Percentiles rank a stretch among this genome's conserved stretches.
phyloP scores from a whole-genome alignment of 805 yeast species.

The Debaryomyces castellii region DNA sequence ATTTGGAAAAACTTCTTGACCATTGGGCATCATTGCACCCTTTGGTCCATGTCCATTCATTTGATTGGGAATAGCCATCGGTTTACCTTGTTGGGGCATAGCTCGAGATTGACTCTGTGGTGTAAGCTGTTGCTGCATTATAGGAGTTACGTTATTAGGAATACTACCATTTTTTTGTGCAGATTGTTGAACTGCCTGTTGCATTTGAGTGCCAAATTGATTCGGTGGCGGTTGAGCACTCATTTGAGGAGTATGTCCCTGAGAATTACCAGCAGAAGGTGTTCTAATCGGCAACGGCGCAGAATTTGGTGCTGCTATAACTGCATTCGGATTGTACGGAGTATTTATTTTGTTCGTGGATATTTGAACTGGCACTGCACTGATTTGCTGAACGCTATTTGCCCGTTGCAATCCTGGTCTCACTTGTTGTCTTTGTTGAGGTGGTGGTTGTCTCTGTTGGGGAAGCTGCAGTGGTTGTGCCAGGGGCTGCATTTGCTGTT shows the following conservation, averaged over 20 bases:
- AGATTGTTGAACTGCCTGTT: constrained; percentile 12
- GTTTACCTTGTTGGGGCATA: neutral
- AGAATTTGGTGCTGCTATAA: constrained; percentile 19
- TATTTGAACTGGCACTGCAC: constrained; percentile 5
- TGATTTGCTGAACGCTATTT: constrained; percentile 20
- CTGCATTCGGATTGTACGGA: constrained; percentile 11
- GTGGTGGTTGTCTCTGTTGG: constrained; percentile 9
- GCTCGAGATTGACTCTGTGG: constrained; percentile 18
- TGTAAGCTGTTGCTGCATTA: constrained; percentile 24
- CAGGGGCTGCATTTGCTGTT: constrained; percentile 6
- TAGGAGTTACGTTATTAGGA: constrained; percentile 17
- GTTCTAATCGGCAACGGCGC: constrained; percentile 18
- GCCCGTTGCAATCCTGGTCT: constrained; percentile 22
- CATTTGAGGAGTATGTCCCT: constrained; percentile 32
- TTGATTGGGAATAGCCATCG: constrained; percentile 2
- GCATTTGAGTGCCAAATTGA: constrained; percentile 6
- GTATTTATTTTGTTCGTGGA: constrained; percentile 8
- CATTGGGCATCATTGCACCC: constrained; percentile 3
- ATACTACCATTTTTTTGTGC: constrained; percentile 10
- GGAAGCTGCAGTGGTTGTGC: constrained; percentile 2
- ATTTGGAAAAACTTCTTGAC: constrained; percentile 7
- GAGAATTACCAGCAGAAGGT: constrained; percentile 18
- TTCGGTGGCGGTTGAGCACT: constrained; percentile 17
- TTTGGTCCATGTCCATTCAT: constrained; percentile 5
- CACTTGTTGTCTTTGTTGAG: constrained; percentile 11